A percentile compares a stretch with the other conserved stretches of the same genome.
These are phyloP conservation scores for Ogataea philodendri DNA, from an alignment of 805 yeast genomes.

Conservation along the genomic window DNA sequence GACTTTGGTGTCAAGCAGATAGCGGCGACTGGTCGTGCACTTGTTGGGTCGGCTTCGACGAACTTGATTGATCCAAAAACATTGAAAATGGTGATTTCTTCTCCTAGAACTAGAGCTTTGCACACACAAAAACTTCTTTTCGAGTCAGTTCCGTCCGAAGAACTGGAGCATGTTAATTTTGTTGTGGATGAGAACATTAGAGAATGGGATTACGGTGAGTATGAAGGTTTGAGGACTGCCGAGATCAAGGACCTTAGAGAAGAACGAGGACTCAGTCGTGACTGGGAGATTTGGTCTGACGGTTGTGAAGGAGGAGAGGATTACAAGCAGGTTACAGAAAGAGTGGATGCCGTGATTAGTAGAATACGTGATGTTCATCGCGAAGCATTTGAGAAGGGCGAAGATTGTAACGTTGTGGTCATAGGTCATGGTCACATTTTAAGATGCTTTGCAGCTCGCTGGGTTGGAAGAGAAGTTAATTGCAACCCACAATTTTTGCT, in stretches of 20 bases:
- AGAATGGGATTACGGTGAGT: slow-evolving; percentile 97
- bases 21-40: slow-evolving; percentile 64
- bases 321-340: slow-evolving; percentile 58
- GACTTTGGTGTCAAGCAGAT: slow-evolving; percentile 75
- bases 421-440: slow-evolving; percentile 94
- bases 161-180: slow-evolving; percentile 41
- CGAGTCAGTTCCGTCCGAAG: slow-evolving; percentile 44
- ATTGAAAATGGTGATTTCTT: slow-evolving; percentile 64
- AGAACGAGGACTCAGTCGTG: slow-evolving; percentile 49
- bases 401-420: slow-evolving; percentile 69
- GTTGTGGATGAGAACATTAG: slow-evolving; percentile 66
- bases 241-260: slow-evolving; percentile 64
- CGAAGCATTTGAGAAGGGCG: slow-evolving; percentile 47
- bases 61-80: slow-evolving; percentile 60
- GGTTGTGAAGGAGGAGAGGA: slow-evolving; percentile 93
- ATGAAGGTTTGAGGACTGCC: slow-evolving; percentile 76
- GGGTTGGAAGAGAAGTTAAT: slow-evolving; percentile 64
- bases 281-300: slow-evolving; percentile 85
- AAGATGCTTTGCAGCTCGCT: slow-evolving; percentile 84
- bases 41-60: slow-evolving; percentile 55
- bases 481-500: slow-evolving; percentile 77
- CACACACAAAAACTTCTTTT: slow-evolving; percentile 69
- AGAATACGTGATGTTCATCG: slow-evolving; percentile 62
- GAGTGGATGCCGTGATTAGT: slow-evolving; percentile 70
- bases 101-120: slow-evolving; percentile 80